Evolutionary conservation across 2,329 filamentous ascomycete species (phyloP).

Genomic region (Grosmannia clavigera): DNA sequence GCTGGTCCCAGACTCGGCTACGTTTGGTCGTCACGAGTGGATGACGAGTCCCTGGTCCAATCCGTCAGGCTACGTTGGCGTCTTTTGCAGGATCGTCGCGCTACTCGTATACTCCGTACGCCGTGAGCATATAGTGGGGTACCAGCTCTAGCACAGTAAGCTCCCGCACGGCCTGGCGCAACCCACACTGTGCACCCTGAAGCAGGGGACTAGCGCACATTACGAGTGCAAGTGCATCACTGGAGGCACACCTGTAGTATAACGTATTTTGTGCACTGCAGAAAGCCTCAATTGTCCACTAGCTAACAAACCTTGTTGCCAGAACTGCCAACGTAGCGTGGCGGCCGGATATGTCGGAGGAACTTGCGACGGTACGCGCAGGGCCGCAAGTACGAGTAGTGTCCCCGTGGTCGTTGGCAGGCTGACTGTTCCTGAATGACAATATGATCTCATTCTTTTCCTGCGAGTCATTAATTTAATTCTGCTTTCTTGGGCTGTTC

Average conservation of each 20-base stretch:
- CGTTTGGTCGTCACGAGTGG: not conserved
- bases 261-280: not conserved
- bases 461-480: too few species aligned
- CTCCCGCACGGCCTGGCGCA: not conserved
- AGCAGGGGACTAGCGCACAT: not conserved
- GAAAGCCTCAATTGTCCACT: not conserved
- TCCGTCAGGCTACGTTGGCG: not conserved
- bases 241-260: not conserved
- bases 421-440: not conserved
- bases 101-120: not conserved
- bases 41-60: conserved; percentile 1
- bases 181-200: not conserved
- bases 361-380: not conserved
- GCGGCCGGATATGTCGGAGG: not conserved
- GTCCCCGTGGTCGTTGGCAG: not conserved
- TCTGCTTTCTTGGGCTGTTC: not conserved
- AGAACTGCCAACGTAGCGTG: not conserved
- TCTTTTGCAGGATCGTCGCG: not conserved
- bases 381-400: not conserved
- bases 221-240: not conserved
- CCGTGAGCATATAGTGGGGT: not conserved
- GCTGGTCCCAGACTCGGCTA: not conserved
- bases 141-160: not conserved
- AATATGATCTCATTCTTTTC: not conserved
- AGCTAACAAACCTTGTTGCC: not conserved